Evolutionary conservation across 192 early-diverging fungal species (phyloP).

Genomic region (Dissophora globulifera): DNA sequence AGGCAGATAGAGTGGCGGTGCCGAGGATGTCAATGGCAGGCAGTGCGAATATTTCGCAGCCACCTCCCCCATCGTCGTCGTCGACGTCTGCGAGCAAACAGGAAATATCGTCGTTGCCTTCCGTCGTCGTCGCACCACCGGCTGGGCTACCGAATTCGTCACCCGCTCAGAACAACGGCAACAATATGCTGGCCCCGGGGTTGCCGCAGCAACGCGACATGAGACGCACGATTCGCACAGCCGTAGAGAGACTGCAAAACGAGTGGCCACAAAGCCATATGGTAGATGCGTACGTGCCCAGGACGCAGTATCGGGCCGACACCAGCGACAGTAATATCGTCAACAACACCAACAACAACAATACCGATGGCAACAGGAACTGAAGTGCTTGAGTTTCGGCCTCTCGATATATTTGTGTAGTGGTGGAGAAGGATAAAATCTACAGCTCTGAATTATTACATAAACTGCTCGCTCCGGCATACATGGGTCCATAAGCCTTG

Average conservation of each 20-base stretch:
- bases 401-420: too few species aligned
- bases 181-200: neutral
- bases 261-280: conserved; percentile 37
- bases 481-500: too few species aligned
- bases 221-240: conserved; percentile 39
- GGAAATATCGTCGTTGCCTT: neutral
- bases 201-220: conserved; percentile 27
- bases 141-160: too few species aligned
- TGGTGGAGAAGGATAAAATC: too few species aligned
- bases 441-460: too few species aligned
- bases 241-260: conserved; percentile 42
- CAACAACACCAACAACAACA: too few species aligned
- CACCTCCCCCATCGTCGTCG: neutral
- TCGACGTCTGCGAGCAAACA: neutral
- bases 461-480: too few species aligned
- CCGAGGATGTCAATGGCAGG: neutral
- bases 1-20: neutral
- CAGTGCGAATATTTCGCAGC: neutral
- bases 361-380: too few species aligned
- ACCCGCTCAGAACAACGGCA: too few species aligned
- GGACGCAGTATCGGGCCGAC: conserved; percentile 24
- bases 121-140: too few species aligned
- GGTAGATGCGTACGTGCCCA: conserved; percentile 21
- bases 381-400: too few species aligned
- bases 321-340: too few species aligned